Base-by-base conservation (phyloP, 2,329 filamentous ascomycete species). In the Metarhizium humberi region DNA sequence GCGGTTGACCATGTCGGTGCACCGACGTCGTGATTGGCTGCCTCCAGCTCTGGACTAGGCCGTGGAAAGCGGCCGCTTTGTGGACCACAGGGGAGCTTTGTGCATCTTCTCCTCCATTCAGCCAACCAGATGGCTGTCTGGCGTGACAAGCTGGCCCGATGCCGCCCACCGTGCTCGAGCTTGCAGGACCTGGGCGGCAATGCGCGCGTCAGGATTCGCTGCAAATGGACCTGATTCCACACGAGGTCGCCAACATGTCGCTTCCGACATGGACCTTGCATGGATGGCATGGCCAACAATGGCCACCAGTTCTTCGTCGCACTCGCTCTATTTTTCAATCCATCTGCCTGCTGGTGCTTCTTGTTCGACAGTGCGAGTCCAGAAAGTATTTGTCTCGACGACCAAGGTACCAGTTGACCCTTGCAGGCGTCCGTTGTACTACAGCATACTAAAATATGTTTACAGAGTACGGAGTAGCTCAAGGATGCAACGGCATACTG, bases 121-220 rank as follows among this genome's bases (percentile, higher is more conserved):
- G 50, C 75, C 73, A 77, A 77, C 77, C 63, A 73, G 56, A 56
- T 51, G 16, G 51, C 55, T 48, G 55, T 57, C 49, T 54, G 56
- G 59, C 62, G 74, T 76, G 75, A 76, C 69, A 64, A 51, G 4
- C n/a, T 11, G 32, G 13, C 42, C 25, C 16, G 42, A 32, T 20
- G 18, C 48, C 52, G 46, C 52, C 54, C 48, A 66, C 64, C 59
- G 52, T 59, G 61, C 68, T 68, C 68, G 67, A 68, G 58, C 66
- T 30, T 59, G 61, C 68, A 69, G 69, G 69, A 68, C 58, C 66
- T 30, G 68, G 74, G 75, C 75, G 75, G 75, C 69, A 77, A 78
- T 64, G 65, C 62, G 60, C 55, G 61, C 58, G 34, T 56, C 59
- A 51, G 62, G 65, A 69, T 70, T 70, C 66, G 67, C 62, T 50